Conservation (phyloP, 306 rosid species). For the Medicago truncatula region MtrunA17r5.0-ANR NC_053048.1:50039001-50039500, state of each 20-base stretch:
- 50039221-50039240: neutral
- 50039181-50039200: conserved; percentile 14
- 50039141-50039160: conserved; percentile 54
- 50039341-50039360: conserved; percentile 81
- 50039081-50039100: conserved; percentile 1
- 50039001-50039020: conserved; percentile 51
- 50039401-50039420: conserved; percentile 38
- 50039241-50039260: conserved; percentile 84
- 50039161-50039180: conserved; percentile 12
- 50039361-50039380: conserved; percentile 89
- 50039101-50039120: conserved; percentile 60
- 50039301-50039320: conserved; percentile 76
- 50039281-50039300: conserved; percentile 81
- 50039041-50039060: neutral
- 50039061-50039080: no score
- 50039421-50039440: neutral
- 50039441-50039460: no score
- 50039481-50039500: no score
- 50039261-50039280: conserved; percentile 70
- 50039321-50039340: conserved; percentile 80
- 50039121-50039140: conserved; percentile 60
- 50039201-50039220: neutral
- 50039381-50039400: conserved; percentile 82
- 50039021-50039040: neutral
- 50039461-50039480: no score